Evolutionary conservation across 1,284 basidiomycete species (phyloP), one percentile per base, ranked within the genome.

Genomic region (Macrocystidia cucumis): DNA sequence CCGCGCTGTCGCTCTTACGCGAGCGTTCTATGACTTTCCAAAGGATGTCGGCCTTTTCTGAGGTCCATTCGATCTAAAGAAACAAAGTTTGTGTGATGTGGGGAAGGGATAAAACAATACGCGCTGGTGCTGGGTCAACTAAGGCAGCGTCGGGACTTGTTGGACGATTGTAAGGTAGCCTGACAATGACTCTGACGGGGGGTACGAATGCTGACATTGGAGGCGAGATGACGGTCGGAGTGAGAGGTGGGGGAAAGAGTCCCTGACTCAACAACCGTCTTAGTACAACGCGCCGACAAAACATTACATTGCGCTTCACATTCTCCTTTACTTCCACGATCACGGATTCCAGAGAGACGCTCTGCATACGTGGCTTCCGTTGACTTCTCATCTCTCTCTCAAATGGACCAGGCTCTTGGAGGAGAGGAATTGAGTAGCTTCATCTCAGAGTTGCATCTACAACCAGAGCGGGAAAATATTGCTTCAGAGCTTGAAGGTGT

Each of bases 1-100:
- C 78, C 14, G 72, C 70, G 36, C 74, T 75, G 41, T 80, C 78
- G 17, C 69, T 74, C 5, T 76, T 69, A 38, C 83, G 68, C 22
- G 81, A 83, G 45, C 74, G 70, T 37, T 84, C 78, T 42, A 89
- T 85, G 31, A 83, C 79, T 54, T 85, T 83, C 86, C 86, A 89
- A 4, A 89, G 60, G 9, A 85, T 74, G 42, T 78, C 78, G 34
- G 87, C 85, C 54, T 89, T 89, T 42, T 88, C 82, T 3, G 71
- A 45, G 29, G 71, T 84, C 86, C 85, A 89, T 64, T 82, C 76
- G 54, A 89, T 78, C 86, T 83, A 48, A 36, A 47, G 45, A 11
- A 22, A 24, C 29, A 36, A 33, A 9, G n/a, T 8, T 38, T 29
- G 24, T 33, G 17, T 38, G n/a, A n/a, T n/a, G n/a, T n/a, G n/a